These are phyloP conservation scores for Aulographum hederae DNA, from an alignment of 2,329 filamentous ascomycete species.

Conservation along the genomic window DNA sequence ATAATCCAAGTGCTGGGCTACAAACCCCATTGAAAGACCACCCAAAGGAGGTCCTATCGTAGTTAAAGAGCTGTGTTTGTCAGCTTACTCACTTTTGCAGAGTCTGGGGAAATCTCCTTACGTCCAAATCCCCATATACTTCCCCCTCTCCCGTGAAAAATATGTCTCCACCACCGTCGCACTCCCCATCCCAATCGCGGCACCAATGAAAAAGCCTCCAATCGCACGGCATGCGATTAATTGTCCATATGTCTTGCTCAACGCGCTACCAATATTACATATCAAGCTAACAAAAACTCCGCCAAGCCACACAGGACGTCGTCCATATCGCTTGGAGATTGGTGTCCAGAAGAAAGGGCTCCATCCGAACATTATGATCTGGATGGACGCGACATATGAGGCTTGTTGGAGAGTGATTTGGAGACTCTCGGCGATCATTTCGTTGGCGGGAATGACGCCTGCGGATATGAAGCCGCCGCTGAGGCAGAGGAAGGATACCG, in stretches of 20 bases:
- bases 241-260: constrained; percentile 28
- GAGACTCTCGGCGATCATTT: constrained; percentile 32
- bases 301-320: constrained; percentile 34
- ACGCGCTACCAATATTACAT: constrained; percentile 36
- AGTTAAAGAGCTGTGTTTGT: no score
- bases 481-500: constrained; percentile 38
- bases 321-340: constrained; percentile 33
- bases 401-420: constrained; percentile 27
- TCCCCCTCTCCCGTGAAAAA: no score
- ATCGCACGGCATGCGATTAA: constrained; percentile 13
- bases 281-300: constrained; percentile 28
- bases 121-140: no score
- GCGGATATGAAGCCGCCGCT: constrained; percentile 38
- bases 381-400: constrained; percentile 35
- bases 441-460: constrained; percentile 35
- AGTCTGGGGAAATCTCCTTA: no score
- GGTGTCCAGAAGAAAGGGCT: constrained; percentile 39
- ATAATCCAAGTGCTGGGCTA: constrained; percentile 32
- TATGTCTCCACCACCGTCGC: not conserved
- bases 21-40: constrained; percentile 24
- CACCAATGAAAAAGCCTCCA: not conserved
- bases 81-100: no score
- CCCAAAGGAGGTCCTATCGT: constrained; percentile 29
- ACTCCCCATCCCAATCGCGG: not conserved
- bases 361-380: constrained; percentile 34